Evolutionary conservation across 306 rosid genomes (phyloP).

Genomic region (Trifolium repens): DNA sequence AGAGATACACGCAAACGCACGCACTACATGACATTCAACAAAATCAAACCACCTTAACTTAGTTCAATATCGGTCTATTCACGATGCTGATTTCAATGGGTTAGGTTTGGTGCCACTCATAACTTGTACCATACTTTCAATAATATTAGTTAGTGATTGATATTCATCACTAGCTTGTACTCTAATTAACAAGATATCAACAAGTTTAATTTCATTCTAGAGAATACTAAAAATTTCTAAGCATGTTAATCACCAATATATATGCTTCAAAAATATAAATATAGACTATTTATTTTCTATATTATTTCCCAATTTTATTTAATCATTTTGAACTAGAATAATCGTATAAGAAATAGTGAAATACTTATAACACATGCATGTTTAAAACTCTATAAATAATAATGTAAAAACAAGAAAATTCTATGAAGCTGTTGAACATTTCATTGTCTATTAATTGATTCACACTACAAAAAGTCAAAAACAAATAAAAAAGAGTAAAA

Average conservation of each 20-base stretch:
- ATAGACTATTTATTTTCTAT: too few relatives aligned
- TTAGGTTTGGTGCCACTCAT: constrained; percentile 34
- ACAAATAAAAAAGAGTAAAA: neutral
- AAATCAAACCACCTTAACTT: constrained; percentile 34
- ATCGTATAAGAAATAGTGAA: neutral
- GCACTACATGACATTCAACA: constrained; percentile 40
- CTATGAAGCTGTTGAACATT: constrained; percentile 47
- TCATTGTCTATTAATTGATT: constrained; percentile 52
- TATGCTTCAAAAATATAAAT: neutral
- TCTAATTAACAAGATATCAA: neutral
- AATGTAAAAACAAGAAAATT: constrained; percentile 33
- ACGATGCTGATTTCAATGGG: constrained; percentile 30
- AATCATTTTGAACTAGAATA: neutral
- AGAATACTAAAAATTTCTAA: too few relatives aligned
- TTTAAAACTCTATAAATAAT: neutral
- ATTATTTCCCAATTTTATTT: neutral
- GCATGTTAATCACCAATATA: neutral
- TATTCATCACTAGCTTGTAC: neutral
- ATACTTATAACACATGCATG: constrained; percentile 35
- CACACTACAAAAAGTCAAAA: constrained; percentile 44
- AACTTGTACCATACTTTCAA: constrained; percentile 12
- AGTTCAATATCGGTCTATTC: constrained; percentile 34
- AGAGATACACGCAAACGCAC: constrained; percentile 51
- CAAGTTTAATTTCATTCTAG: too few relatives aligned
- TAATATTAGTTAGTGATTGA: neutral